Evolutionary conservation across 176 grass and related monocot species (phyloP).

Genomic region (Thinopyrum elongatum): DNA sequence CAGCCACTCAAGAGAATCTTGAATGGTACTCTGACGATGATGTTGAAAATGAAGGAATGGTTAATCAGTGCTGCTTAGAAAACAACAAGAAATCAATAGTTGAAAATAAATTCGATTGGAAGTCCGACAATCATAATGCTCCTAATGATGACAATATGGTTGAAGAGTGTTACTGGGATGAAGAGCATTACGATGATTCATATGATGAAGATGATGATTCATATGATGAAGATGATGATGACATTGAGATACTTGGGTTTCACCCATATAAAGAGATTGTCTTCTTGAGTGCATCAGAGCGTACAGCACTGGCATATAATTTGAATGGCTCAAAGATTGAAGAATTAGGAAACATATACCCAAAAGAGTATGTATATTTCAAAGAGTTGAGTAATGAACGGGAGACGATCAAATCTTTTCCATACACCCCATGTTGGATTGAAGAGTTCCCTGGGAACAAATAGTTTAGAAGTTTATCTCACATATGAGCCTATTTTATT

Average conservation of each 20-base stretch:
- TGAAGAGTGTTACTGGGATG: neutral
- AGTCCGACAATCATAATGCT: neutral
- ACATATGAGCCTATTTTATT: neutral
- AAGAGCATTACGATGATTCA: neutral
- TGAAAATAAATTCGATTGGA: neutral
- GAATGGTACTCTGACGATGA: slow-evolving; percentile 1
- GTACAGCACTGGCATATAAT: neutral
- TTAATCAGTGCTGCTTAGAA: neutral
- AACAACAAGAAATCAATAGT: neutral
- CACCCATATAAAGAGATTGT: neutral
- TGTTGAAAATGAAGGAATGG: neutral
- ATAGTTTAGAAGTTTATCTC: neutral
- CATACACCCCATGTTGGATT: slow-evolving; percentile 11
- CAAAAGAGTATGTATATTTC: neutral
- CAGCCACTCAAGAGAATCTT: neutral
- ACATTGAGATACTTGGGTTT: neutral
- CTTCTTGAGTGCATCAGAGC: neutral
- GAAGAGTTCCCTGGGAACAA: neutral
- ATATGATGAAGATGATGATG: no score
- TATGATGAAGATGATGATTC: no score
- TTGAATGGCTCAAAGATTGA: neutral
- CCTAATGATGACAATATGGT: neutral
- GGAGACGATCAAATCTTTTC: neutral
- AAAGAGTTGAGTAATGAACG: neutral
- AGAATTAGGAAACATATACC: neutral